Percentiles rank a stretch among this genome's conserved stretches.
These are phyloP conservation scores for Pseudopithomyces chartarum DNA, from an alignment of 2,329 filamentous ascomycete species.

Conservation along the genomic window DNA sequence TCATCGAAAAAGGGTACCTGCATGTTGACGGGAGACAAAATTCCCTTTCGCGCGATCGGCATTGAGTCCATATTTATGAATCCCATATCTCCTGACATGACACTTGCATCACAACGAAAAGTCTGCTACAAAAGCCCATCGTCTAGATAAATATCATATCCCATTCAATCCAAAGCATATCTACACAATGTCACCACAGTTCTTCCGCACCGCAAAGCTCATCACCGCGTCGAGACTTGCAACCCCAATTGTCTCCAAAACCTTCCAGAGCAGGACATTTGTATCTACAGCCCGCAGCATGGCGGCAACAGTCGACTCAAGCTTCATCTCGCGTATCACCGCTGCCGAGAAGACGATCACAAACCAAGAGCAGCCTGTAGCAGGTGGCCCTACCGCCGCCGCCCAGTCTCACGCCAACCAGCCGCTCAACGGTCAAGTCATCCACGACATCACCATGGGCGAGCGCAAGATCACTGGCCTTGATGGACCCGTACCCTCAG, in stretches of 20 bases:
- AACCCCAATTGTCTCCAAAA: constrained; percentile 11
- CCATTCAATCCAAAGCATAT: background rate
- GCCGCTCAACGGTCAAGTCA: constrained; percentile 37
- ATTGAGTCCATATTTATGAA: background rate
- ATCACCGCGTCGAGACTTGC: constrained; percentile 14
- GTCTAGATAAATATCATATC: background rate
- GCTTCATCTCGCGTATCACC: constrained; percentile 49
- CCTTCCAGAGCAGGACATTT: constrained; percentile 16
- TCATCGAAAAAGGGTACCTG: constrained; percentile 9
- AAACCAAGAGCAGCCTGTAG: constrained; percentile 39
- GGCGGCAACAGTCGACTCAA: constrained; percentile 39
- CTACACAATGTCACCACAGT: constrained; percentile 10
- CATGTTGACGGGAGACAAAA: constrained; percentile 1
- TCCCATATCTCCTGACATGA: background rate
- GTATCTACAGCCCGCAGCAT: constrained; percentile 18
- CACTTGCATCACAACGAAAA: background rate
- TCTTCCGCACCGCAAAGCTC: constrained; percentile 19
- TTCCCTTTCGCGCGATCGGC: background rate
- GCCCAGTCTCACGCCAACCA: constrained; percentile 46
- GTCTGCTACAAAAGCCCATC: background rate
- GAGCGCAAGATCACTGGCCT: constrained; percentile 48
- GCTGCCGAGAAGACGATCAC: constrained; percentile 48
- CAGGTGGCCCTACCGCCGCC: constrained; percentile 48
- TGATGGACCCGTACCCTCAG: constrained; percentile 28
- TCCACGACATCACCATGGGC: constrained; percentile 50